A percentile compares a stretch with the other conserved stretches of the same genome.
These are phyloP conservation scores for Allium cepa DNA, from an alignment of 106 monocot species.

Conservation along the genomic window DNA sequence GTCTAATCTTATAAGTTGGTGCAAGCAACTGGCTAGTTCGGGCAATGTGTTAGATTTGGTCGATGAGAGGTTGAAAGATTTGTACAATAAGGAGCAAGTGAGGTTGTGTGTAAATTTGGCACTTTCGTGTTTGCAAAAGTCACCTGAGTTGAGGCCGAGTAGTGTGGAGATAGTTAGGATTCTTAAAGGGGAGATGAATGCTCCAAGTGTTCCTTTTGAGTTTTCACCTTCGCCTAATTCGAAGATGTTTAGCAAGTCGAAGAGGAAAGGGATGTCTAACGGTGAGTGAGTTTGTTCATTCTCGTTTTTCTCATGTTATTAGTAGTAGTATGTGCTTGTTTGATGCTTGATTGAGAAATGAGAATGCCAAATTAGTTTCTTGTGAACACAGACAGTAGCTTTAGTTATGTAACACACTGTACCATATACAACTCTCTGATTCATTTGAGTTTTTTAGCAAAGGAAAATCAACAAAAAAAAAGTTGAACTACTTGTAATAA, in stretches of 20 bases:
- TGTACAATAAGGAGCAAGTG: conserved; percentile 50
- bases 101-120: conserved; percentile 61
- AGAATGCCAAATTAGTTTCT: too few relatives aligned
- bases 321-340: background rate
- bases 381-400: too few relatives aligned
- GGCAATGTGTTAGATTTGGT: conserved; percentile 65
- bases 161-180: conserved; percentile 62
- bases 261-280: conserved; percentile 21
- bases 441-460: too few relatives aligned
- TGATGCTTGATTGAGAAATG: background rate
- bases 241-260: conserved; percentile 8
- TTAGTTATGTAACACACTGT: too few relatives aligned
- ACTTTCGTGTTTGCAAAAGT: conserved; percentile 66
- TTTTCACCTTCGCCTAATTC: conserved; percentile 54
- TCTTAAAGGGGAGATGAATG: conserved; percentile 66
- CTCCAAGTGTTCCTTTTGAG: conserved; percentile 41
- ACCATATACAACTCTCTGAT: too few relatives aligned
- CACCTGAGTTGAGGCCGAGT: conserved; percentile 72
- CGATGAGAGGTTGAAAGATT: conserved; percentile 56
- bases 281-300: conserved; percentile 4
- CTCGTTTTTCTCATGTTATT: background rate
- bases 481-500: too few relatives aligned
- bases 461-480: too few relatives aligned
- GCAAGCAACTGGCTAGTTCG: conserved; percentile 39
- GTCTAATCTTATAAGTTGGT: conserved; percentile 77